These are phyloP conservation scores for Candida vaughaniae DNA, from an alignment of 805 yeast species.

Conservation along the genomic window DNA sequence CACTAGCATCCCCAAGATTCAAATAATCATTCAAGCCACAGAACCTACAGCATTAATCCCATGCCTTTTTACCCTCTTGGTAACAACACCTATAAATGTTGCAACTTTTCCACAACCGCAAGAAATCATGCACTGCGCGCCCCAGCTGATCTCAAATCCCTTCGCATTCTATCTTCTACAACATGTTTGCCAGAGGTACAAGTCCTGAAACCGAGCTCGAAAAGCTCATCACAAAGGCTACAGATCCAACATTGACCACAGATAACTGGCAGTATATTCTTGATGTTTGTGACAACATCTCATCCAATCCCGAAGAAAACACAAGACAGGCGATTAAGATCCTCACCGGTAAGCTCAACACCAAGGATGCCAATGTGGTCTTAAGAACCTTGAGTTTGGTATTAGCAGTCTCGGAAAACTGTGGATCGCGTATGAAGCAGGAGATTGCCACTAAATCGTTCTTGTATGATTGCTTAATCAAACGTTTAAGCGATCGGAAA, in stretches of 20 bases:
- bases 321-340: conserved; percentile 31
- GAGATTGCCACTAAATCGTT: conserved; percentile 41
- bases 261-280: conserved; percentile 46
- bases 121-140: too few relatives aligned
- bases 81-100: too few relatives aligned
- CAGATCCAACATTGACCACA: conserved; percentile 39
- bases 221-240: conserved; percentile 32
- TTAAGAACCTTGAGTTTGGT: conserved; percentile 37
- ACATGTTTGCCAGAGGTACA: background rate
- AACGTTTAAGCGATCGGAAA: conserved; percentile 49
- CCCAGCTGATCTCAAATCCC: too few relatives aligned
- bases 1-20: too few relatives aligned
- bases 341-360: conserved; percentile 23
- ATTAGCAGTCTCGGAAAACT: conserved; percentile 42
- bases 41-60: too few relatives aligned
- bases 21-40: too few relatives aligned
- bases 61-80: too few relatives aligned
- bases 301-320: conserved; percentile 35
- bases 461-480: conserved; percentile 30
- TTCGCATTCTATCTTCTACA: too few relatives aligned
- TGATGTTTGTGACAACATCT: conserved; percentile 41
- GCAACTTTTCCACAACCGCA: too few relatives aligned
- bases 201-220: conserved; percentile 11
- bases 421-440: conserved; percentile 46
- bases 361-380: conserved; percentile 41